phyloP scores from a whole-genome alignment of 345 rosid species.

The Eucalyptus rudis region DNA sequence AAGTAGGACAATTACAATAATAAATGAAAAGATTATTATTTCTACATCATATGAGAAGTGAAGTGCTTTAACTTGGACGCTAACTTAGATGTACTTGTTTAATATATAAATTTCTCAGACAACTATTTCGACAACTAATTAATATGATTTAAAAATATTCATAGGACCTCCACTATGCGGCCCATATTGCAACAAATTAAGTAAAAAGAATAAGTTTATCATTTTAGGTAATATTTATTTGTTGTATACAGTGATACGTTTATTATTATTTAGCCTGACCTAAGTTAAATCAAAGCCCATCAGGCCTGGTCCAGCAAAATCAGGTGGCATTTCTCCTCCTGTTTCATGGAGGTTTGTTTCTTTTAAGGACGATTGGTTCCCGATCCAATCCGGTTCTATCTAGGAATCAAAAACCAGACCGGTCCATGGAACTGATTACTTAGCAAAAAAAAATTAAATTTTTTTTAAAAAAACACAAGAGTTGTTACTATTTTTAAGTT shows the following conservation, averaged over 20 bases:
- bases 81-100: not conserved
- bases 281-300: not conserved
- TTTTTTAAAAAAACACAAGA: too few species aligned
- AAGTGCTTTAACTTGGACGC: not conserved
- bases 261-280: not conserved
- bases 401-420: accelerated
- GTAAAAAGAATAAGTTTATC: not conserved
- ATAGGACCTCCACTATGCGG: not conserved
- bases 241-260: not conserved
- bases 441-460: too few species aligned
- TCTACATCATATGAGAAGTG: not conserved
- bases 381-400: accelerated
- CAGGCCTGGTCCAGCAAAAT: not conserved
- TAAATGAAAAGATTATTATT: not conserved
- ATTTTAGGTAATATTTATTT: not conserved
- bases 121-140: not conserved
- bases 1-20: not conserved
- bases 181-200: not conserved
- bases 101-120: not conserved
- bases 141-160: not conserved
- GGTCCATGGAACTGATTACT: too few species aligned
- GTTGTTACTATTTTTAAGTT: too few species aligned
- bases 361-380: accelerated
- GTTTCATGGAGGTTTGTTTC: not conserved
- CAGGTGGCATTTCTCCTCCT: not conserved